Conservation (phyloP, 2,329 filamentous ascomycete species). For the Fulvia fulva region DNA sequence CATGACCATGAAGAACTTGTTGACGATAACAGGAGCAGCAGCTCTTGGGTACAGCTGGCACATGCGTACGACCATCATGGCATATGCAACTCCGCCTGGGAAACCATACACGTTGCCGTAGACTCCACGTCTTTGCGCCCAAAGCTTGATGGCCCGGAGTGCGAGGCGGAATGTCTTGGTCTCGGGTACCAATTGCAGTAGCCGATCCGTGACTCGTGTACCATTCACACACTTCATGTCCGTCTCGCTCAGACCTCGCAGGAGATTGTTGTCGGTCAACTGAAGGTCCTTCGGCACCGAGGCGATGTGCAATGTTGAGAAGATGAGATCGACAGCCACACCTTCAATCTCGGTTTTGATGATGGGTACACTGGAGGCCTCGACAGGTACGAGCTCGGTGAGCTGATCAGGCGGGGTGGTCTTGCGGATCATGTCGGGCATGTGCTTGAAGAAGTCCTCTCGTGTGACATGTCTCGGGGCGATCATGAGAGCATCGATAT, state of each 20-base stretch:
- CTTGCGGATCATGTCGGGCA: slow-evolving; percentile 72
- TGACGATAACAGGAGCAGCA: slow-evolving; percentile 79
- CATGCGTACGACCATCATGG: slow-evolving; percentile 91
- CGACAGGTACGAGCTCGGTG: slow-evolving; percentile 77
- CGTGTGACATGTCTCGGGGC: slow-evolving; percentile 84
- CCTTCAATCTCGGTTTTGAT: slow-evolving; percentile 91
- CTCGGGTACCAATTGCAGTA: slow-evolving; percentile 83
- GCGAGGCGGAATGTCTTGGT: slow-evolving; percentile 85
- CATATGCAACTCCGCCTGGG: slow-evolving; percentile 95
- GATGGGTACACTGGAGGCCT: slow-evolving; percentile 90
- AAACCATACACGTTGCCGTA: slow-evolving; percentile 97
- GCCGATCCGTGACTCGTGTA: slow-evolving; percentile 89
- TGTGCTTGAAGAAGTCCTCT: slow-evolving; percentile 87
- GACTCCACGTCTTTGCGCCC: slow-evolving; percentile 87
- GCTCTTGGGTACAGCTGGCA: slow-evolving; percentile 96
- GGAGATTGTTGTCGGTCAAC: slow-evolving; percentile 75
- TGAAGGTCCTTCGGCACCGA: slow-evolving; percentile 57
- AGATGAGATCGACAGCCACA: slow-evolving; percentile 91
- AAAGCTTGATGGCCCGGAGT: slow-evolving; percentile 88
- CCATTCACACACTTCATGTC: slow-evolving; percentile 90
- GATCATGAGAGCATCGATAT: slow-evolving; percentile 95
- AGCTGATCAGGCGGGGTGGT: slow-evolving; percentile 77
- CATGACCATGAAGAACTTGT: slow-evolving; percentile 93
- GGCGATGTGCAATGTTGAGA: slow-evolving; percentile 41
- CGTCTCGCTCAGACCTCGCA: slow-evolving; percentile 80